Conservation (phyloP, 805 yeast species). For the Hanseniaspora meyeri region DNA sequence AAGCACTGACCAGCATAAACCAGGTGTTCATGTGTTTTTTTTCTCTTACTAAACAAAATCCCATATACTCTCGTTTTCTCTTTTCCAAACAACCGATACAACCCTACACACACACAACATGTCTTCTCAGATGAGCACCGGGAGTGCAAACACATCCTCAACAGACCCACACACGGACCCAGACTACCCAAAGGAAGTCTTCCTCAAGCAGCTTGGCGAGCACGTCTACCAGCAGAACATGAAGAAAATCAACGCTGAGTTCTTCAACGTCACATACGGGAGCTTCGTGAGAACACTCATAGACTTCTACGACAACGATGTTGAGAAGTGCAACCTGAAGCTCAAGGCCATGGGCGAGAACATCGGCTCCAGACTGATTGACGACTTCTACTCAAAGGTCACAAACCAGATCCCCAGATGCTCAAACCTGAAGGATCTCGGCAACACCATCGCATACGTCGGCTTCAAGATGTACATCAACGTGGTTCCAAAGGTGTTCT, state of each 20-base stretch:
- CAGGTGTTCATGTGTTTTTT: too few relatives aligned
- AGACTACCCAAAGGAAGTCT: background rate
- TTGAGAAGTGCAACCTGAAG: slow-evolving; percentile 66
- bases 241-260: slow-evolving; percentile 83
- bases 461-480: slow-evolving; percentile 87
- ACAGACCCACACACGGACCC: background rate
- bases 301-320: slow-evolving; percentile 66
- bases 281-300: slow-evolving; percentile 85
- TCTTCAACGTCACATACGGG: slow-evolving; percentile 91
- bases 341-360: slow-evolving; percentile 89
- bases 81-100: too few relatives aligned
- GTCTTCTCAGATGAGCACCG: background rate
- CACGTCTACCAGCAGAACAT: slow-evolving; percentile 26
- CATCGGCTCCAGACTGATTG: slow-evolving; percentile 81
- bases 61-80: too few relatives aligned
- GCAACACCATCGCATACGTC: slow-evolving; percentile 70
- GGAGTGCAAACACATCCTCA: background rate
- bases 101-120: background rate
- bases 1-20: too few relatives aligned
- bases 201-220: slow-evolving; percentile 8
- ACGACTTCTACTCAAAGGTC: slow-evolving; percentile 72
- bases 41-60: too few relatives aligned
- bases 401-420: slow-evolving; percentile 72
- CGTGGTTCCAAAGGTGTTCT: slow-evolving; percentile 46
- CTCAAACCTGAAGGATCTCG: slow-evolving; percentile 64